Evolutionary conservation across 148 eudicot species (phyloP).

Genomic region (Tetragonia tetragonoides): DNA sequence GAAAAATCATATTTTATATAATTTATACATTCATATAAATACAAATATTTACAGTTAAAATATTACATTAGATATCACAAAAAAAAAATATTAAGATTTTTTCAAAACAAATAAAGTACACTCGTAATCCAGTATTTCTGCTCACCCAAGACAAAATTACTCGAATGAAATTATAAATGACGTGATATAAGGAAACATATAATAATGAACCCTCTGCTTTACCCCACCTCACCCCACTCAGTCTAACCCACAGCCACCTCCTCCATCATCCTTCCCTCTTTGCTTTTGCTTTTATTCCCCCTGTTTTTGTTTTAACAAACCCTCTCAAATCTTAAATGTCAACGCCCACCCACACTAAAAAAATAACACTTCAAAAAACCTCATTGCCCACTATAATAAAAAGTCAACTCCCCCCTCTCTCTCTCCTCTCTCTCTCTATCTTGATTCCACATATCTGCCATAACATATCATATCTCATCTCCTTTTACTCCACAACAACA

Average conservation of each 20-base stretch:
- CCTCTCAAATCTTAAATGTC: constrained; percentile 26
- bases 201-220: not conserved
- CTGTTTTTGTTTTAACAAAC: constrained; percentile 15
- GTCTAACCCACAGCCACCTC: not conserved
- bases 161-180: not conserved
- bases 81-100: too few relatives aligned
- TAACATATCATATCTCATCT: not conserved
- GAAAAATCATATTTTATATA: too few relatives aligned
- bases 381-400: constrained; percentile 9
- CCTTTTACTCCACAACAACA: not conserved
- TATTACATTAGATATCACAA: too few relatives aligned
- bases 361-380: not conserved
- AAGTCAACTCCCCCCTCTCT: constrained; percentile 20
- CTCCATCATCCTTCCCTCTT: not conserved
- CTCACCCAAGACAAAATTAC: too few relatives aligned
- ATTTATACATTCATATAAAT: too few relatives aligned
- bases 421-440: not conserved
- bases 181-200: not conserved
- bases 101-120: too few relatives aligned
- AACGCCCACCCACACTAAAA: constrained; percentile 31
- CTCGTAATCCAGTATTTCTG: too few relatives aligned
- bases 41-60: too few relatives aligned
- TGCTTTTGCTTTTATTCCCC: not conserved
- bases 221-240: not conserved
- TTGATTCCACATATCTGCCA: not conserved